Evolutionary conservation across 495 filamentous ascomycete genomes (phyloP), one percentile per base, ranked within the genome.

Genomic region (Platismatia glauca): DNA sequence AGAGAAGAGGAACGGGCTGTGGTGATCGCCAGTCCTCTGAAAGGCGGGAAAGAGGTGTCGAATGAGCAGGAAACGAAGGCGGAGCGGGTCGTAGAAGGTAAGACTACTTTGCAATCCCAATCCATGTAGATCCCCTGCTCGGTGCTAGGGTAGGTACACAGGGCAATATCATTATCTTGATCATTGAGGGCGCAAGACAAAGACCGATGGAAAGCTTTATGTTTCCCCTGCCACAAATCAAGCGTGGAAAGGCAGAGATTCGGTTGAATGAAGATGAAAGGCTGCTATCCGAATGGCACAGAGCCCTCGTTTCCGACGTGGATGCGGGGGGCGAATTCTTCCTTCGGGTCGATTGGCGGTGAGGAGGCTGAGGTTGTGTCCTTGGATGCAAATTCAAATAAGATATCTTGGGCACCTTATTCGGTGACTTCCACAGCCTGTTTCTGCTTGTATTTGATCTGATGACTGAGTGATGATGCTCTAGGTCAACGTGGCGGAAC

Each of bases 111-210:
- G n/a, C 89, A 0, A 92, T 92, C 64, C 87, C 87, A 13, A 85
- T 91, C 39, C 87, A 93, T 71, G 87, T 88, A 27, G 89, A 92
- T 70, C 82, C 91, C 58, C 80, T 86, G 43, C 89, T 92, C 88
- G 83, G 79, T 4, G 89, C 89, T 8, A 81, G 82, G 18, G 79
- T 87, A 46, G 87, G 91, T 57, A 74, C 70, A 52, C 81, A 77
- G 0, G 71, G 70, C 56, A 75, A 91, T 72, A 59, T 91, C 52
- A 83, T 89, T 20, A 89, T 90, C 86, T 86, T 84, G 13, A 86
- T 86, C 73, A 76, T 78, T 29, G 86, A 86, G n/a, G 79, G 88
- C 80, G 76, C 76, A 91, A 38, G 78, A 81, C 37, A 64, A 56
- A 90, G 41, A 83, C 80, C 68, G 80, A 46, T 22, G 24, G n/a